Evolutionary conservation across 2,329 filamentous ascomycete genomes (phyloP).

Genomic region (Thelonectria blattea): DNA sequence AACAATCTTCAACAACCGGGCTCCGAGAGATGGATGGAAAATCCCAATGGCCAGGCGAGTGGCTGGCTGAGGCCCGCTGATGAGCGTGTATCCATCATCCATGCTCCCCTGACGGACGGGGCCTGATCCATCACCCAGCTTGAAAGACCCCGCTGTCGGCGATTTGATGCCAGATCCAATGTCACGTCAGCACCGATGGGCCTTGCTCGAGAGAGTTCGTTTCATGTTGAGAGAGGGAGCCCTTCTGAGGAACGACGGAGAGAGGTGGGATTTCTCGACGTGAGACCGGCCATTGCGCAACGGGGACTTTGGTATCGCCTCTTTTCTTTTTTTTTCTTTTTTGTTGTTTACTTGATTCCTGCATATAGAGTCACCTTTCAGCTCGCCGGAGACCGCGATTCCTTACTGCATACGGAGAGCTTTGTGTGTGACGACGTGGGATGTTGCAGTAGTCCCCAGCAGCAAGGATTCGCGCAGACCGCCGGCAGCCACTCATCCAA

Average conservation of each 20-base stretch:
- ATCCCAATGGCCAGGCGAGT: constrained; percentile 5
- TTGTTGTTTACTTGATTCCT: background rate
- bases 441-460: constrained; percentile 11
- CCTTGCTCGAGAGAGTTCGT: constrained; percentile 7
- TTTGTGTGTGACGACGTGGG: constrained; percentile 10
- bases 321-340: too few relatives aligned
- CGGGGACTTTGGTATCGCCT: too few relatives aligned
- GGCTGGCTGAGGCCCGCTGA: constrained; percentile 15
- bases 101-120: constrained; percentile 2
- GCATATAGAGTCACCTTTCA: background rate
- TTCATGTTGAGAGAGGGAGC: constrained; percentile 1
- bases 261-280: background rate
- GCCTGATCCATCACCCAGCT: constrained; percentile 17
- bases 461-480: constrained; percentile 10
- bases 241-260: too few relatives aligned
- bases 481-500: background rate
- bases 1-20: too few relatives aligned
- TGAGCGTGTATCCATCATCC: constrained; percentile 14
- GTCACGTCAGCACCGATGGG: constrained; percentile 13
- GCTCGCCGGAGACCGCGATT: background rate
- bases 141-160: constrained; percentile 24
- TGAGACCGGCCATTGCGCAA: constrained; percentile 9
- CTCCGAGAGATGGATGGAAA: background rate
- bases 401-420: background rate
- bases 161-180: constrained; percentile 28